Evolutionary conservation across 768 basidiomycete species (phyloP).

Genomic region (Termitomyces sp.): DNA sequence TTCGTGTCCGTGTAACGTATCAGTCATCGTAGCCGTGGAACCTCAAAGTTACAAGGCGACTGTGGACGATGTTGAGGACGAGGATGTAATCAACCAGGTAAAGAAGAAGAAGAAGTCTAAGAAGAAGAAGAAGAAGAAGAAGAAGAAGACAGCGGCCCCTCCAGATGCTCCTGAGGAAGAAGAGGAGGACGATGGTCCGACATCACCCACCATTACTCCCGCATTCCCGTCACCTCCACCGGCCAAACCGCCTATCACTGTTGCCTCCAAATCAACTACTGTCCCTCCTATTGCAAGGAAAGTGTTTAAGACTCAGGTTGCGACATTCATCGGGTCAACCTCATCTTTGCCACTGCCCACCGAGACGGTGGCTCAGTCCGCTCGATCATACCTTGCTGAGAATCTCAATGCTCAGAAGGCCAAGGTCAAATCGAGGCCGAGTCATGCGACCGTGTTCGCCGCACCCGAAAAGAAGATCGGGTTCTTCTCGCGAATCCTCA

Average conservation of each 20-base stretch:
- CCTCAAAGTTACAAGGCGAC: slow-evolving; percentile 41
- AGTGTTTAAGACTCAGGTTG: slow-evolving; percentile 15
- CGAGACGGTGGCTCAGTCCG: slow-evolving; percentile 58
- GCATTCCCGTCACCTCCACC: slow-evolving; percentile 14
- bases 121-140: slow-evolving; percentile 70
- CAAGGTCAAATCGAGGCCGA: slow-evolving; percentile 69
- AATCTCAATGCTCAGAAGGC: slow-evolving; percentile 44
- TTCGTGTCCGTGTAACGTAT: not conserved
- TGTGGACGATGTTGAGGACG: slow-evolving; percentile 72
- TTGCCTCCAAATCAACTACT: slow-evolving; percentile 8
- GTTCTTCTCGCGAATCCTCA: slow-evolving; percentile 46
- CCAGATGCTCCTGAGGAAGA: slow-evolving; percentile 15
- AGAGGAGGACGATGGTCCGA: slow-evolving; percentile 8
- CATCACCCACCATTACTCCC: slow-evolving; percentile 13
- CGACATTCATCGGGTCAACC: slow-evolving; percentile 21
- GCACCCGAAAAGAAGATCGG: slow-evolving; percentile 36
- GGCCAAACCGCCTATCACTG: not conserved
- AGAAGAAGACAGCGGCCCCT: slow-evolving; percentile 47
- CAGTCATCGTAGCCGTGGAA: slow-evolving; percentile 6
- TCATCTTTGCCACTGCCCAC: slow-evolving; percentile 33
- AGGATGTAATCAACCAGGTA: slow-evolving; percentile 37
- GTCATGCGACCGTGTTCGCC: slow-evolving; percentile 44
- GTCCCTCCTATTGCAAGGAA: slow-evolving; percentile 19
- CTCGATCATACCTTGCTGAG: slow-evolving; percentile 59
- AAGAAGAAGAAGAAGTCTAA: slow-evolving; percentile 39